A percentile compares a stretch with the other conserved stretches of the same genome.
Evolutionary conservation across 2,329 filamentous ascomycete species (phyloP).

Genomic region (Phialemonium atrogriseum): DNA sequence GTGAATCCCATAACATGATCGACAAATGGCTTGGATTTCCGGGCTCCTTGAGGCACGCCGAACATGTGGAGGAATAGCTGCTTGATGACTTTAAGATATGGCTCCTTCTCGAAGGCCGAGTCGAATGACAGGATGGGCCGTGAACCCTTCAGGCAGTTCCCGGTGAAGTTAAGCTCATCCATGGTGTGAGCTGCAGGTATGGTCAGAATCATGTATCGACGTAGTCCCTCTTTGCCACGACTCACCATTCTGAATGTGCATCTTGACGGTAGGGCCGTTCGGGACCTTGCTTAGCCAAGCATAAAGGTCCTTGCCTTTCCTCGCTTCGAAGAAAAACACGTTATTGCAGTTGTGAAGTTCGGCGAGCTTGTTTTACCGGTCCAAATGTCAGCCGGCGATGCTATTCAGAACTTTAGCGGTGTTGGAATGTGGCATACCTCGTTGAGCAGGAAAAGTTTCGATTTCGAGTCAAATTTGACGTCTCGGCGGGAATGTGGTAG

Average conservation of each 20-base stretch:
- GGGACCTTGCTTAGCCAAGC: constrained; percentile 88
- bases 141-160: constrained; percentile 92
- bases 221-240: too few species aligned
- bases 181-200: constrained; percentile 71
- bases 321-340: constrained; percentile 87
- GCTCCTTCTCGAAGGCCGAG: constrained; percentile 70
- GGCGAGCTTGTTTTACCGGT: too few species aligned
- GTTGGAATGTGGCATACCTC: too few species aligned
- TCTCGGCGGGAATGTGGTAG: constrained; percentile 92
- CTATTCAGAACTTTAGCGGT: too few species aligned
- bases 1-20: constrained; percentile 94
- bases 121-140: constrained; percentile 90
- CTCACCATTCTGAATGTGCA: constrained; percentile 71
- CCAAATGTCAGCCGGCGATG: too few species aligned
- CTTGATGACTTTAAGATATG: constrained; percentile 75
- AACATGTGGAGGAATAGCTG: constrained; percentile 87
- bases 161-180: constrained; percentile 93
- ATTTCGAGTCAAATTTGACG: constrained; percentile 94
- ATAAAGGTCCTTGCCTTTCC: constrained; percentile 92
- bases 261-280: constrained; percentile 54
- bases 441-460: constrained; percentile 74
- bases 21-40: constrained; percentile 91
- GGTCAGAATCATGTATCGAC: constrained; percentile 19
- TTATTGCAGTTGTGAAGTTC: constrained; percentile 84
- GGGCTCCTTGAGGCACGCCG: constrained; percentile 78